phyloP scores from a whole-genome alignment of 306 rosid genomes.

The Gillenia trifoliata region DNA sequence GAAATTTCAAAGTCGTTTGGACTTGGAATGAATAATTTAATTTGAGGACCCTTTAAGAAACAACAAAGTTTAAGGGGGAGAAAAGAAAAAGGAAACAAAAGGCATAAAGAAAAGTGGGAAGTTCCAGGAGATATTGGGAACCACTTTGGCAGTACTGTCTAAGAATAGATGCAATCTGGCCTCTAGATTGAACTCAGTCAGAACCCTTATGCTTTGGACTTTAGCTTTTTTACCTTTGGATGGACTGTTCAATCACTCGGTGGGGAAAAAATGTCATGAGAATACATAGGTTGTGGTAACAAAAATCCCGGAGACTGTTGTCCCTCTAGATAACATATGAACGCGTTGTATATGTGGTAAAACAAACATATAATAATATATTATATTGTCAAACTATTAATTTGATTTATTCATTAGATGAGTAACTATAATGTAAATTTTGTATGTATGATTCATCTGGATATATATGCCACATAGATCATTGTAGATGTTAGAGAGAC shows the following conservation, averaged over 20 bases:
- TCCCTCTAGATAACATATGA: too few species aligned
- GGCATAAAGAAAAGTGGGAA: neutral
- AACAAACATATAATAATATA: too few species aligned
- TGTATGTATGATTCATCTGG: too few species aligned
- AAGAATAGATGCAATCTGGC: neutral
- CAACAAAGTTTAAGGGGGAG: constrained; percentile 23
- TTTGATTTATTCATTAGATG: too few species aligned
- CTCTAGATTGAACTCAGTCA: constrained; percentile 5
- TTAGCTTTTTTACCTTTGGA: constrained; percentile 1
- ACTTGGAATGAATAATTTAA: constrained; percentile 30
- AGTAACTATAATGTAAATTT: too few species aligned
- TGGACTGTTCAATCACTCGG: neutral
- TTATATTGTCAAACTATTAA: too few species aligned
- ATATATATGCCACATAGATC: too few species aligned
- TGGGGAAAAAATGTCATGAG: neutral
- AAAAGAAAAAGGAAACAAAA: neutral
- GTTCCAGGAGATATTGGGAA: neutral
- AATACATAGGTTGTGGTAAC: neutral
- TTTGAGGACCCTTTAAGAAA: constrained; percentile 47
- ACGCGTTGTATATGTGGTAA: too few species aligned
- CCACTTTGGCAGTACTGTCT: neutral
- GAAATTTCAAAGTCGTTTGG: constrained; percentile 9
- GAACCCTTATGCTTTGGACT: constrained; percentile 6
- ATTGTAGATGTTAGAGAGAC: too few species aligned
- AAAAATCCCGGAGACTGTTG: neutral